Percentiles rank a stretch among this genome's conserved stretches.
phyloP scores from a whole-genome alignment of 2,329 filamentous ascomycete genomes.

The Colletotrichum brevisporum region DNA sequence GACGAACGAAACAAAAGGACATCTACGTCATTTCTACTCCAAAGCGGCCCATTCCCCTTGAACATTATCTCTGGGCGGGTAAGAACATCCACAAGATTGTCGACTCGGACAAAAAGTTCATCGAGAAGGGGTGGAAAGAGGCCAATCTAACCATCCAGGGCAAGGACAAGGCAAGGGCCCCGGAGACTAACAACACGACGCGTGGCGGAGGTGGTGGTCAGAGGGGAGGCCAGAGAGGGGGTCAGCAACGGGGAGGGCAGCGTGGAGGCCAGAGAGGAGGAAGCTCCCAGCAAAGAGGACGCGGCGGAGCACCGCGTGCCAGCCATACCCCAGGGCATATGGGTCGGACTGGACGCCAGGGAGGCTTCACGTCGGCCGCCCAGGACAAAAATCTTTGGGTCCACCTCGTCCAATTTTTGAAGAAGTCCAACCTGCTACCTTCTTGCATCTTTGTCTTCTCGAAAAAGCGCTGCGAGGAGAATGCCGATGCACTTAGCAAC shows the following conservation, averaged over 20 bases:
- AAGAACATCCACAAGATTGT: slow-evolving; percentile 97
- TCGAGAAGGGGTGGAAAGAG: slow-evolving; percentile 95
- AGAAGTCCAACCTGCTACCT: slow-evolving; percentile 88
- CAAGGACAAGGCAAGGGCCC: slow-evolving; percentile 80
- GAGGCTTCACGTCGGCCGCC: slow-evolving; percentile 88
- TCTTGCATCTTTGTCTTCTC: slow-evolving; percentile 99
- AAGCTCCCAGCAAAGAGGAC: slow-evolving; percentile 67
- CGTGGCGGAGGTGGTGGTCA: slow-evolving; percentile 51
- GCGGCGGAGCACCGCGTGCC: slow-evolving; percentile 71
- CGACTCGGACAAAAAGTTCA: slow-evolving; percentile 89
- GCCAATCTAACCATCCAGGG: slow-evolving; percentile 87
- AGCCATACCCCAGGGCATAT: slow-evolving; percentile 84
- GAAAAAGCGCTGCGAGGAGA: slow-evolving; percentile 97
- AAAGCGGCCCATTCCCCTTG: slow-evolving; percentile 93
- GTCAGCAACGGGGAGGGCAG: slow-evolving; percentile 57
- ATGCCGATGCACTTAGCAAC: slow-evolving; percentile 94
- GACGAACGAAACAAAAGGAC: slow-evolving; percentile 97
- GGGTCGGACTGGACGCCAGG: slow-evolving; percentile 86
- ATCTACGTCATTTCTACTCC: slow-evolving; percentile 99
- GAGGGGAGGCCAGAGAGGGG: slow-evolving; percentile 53
- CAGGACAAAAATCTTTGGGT: slow-evolving; percentile 99
- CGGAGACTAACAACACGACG: slow-evolving; percentile 51
- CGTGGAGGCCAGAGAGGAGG: slow-evolving; percentile 66
- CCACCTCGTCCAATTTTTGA: slow-evolving; percentile 91
- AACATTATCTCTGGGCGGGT: slow-evolving; percentile 96